phyloP scores from a whole-genome alignment of 768 basidiomycete species.

The Phylloporus rhodoxanthus region DNA sequence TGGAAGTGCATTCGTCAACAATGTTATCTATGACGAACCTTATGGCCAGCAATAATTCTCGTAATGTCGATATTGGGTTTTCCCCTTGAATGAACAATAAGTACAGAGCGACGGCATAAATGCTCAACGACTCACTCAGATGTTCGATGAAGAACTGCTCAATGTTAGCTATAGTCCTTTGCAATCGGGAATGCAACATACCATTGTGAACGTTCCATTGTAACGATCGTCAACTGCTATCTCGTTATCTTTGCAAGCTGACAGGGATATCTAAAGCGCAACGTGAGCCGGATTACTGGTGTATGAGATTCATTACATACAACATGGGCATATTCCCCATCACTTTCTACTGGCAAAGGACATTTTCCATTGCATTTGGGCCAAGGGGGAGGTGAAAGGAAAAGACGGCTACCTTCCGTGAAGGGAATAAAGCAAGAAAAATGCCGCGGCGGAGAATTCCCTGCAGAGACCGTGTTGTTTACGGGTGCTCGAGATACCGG shows the following conservation, averaged over 20 bases:
- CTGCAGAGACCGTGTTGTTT: constrained; percentile 16
- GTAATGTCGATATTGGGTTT: constrained; percentile 21
- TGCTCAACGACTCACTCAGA: constrained; percentile 15
- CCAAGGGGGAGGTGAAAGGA: constrained; percentile 17
- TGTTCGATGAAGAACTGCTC: constrained; percentile 25
- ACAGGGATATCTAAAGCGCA: constrained; percentile 20
- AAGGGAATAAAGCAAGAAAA: constrained; percentile 12
- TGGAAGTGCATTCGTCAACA: not conserved
- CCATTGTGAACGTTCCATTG: constrained; percentile 20
- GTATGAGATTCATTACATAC: constrained; percentile 12
- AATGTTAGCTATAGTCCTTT: constrained; percentile 1
- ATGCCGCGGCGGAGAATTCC: constrained; percentile 8
- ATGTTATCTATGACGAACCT: constrained; percentile 14
- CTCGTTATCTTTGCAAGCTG: constrained; percentile 27
- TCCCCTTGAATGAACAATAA: constrained; percentile 10
- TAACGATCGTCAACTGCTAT: constrained; percentile 16
- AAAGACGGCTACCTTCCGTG: constrained; percentile 4
- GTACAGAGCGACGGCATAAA: not conserved
- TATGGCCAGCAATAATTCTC: constrained; percentile 16
- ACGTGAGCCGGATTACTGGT: constrained; percentile 1
- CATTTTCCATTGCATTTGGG: constrained; percentile 20
- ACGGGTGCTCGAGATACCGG: constrained; percentile 5
- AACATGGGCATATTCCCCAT: constrained; percentile 14
- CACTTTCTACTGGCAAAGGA: not conserved
- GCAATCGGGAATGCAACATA: not conserved